These are phyloP conservation scores for Fusarium sacchari DNA, from an alignment of 2,329 filamentous ascomycete species.

Conservation along the genomic window DNA sequence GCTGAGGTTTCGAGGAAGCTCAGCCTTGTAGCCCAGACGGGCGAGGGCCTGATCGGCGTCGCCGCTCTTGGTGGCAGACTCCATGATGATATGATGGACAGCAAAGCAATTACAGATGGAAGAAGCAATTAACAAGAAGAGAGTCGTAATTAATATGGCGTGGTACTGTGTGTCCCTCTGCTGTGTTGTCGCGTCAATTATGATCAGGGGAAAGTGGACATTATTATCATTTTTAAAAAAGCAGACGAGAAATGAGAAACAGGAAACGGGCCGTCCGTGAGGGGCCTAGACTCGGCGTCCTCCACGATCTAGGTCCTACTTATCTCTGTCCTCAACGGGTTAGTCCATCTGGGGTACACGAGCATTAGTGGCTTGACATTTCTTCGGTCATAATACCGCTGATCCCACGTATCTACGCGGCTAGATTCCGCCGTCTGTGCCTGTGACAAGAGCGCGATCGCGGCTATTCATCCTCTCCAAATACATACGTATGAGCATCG, in stretches of 20 bases:
- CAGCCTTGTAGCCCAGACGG: constrained; percentile 60
- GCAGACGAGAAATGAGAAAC: constrained; percentile 17
- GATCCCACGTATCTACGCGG: constrained; percentile 17
- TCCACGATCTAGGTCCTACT: constrained; percentile 30
- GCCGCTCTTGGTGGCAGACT: constrained; percentile 23
- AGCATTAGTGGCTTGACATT: constrained; percentile 19
- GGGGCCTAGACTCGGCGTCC: constrained; percentile 23
- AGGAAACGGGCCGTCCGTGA: constrained; percentile 27
- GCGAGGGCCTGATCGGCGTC: constrained; percentile 57
- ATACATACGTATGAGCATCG: background rate
- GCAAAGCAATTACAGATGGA: background rate
- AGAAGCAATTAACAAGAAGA: background rate
- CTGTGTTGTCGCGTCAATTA: background rate
- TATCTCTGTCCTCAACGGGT: constrained; percentile 29
- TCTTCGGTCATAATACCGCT: constrained; percentile 10
- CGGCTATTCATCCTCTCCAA: constrained; percentile 7
- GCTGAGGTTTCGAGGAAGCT: constrained; percentile 61
- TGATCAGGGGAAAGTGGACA: constrained; percentile 11
- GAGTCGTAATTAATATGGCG: background rate
- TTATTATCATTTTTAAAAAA: constrained; percentile 17
- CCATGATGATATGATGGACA: constrained; percentile 18
- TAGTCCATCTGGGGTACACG: constrained; percentile 31
- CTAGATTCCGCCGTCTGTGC: background rate
- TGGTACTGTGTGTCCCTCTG: background rate
- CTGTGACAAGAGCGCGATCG: constrained; percentile 1